Percentiles rank a stretch among this genome's conserved stretches.
Conservation (phyloP, 2,329 filamentous ascomycete genomes). For the Monilinia fructicola region DNA sequence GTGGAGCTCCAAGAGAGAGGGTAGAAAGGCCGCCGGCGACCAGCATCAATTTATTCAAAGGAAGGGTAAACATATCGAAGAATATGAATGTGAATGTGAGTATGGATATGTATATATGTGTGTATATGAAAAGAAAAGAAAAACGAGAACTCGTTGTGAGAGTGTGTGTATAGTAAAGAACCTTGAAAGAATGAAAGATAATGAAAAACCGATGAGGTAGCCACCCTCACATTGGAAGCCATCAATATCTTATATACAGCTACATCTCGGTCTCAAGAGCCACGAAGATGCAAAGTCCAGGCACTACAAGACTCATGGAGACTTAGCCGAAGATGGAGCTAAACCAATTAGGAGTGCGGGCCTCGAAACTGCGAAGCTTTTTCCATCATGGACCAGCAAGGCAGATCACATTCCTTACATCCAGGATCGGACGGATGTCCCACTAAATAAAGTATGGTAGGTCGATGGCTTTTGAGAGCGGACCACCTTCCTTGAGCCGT, state of each 20-base stretch:
- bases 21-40: slow-evolving; percentile 31
- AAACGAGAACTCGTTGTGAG: slow-evolving; percentile 14
- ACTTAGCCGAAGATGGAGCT: slow-evolving; percentile 1
- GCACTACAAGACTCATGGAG: slow-evolving; percentile 7
- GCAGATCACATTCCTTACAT: slow-evolving; percentile 8
- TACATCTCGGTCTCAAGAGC: neutral
- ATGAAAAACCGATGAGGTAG: neutral
- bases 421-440: neutral
- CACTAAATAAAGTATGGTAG: slow-evolving; percentile 4
- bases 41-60: slow-evolving; percentile 25
- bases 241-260: slow-evolving; percentile 5
- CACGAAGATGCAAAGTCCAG: neutral
- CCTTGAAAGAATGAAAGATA: slow-evolving; percentile 13
- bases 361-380: neutral
- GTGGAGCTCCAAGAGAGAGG: slow-evolving; percentile 28
- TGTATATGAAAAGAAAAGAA: neutral
- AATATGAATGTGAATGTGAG: neutral
- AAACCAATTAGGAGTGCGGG: slow-evolving; percentile 8
- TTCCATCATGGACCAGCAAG: neutral
- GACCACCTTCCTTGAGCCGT: slow-evolving; percentile 10
- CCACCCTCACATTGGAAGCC: neutral
- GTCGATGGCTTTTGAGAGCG: neutral
- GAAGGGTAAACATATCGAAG: slow-evolving; percentile 28
- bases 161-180: slow-evolving; percentile 2
- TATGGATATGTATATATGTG: slow-evolving; percentile 1